Evolutionary conservation across 1,284 basidiomycete genomes (phyloP).

Genomic region (Apiotrichum sp.): DNA sequence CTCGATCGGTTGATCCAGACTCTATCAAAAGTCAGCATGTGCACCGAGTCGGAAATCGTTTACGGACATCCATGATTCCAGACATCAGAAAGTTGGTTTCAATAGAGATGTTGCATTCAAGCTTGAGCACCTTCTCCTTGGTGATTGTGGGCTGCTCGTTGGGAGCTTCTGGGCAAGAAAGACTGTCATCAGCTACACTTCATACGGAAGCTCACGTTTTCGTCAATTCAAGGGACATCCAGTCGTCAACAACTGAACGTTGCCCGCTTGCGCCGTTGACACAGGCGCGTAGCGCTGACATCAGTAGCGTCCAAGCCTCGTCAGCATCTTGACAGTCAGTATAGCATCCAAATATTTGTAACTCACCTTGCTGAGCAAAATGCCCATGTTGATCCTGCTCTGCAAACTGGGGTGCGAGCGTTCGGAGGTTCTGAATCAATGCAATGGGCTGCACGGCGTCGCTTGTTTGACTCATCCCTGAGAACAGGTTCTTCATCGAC

Average conservation of each 20-base stretch:
- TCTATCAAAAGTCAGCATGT: slow-evolving; percentile 48
- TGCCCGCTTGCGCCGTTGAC: slow-evolving; percentile 49
- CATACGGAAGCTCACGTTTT: slow-evolving; percentile 59
- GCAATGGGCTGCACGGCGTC: slow-evolving; percentile 68
- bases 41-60: not conserved
- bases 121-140: slow-evolving; percentile 72
- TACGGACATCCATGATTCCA: slow-evolving; percentile 74
- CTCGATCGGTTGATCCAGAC: slow-evolving; percentile 75
- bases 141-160: slow-evolving; percentile 65
- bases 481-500: slow-evolving; percentile 68
- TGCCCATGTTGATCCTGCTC: slow-evolving; percentile 59
- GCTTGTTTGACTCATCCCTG: slow-evolving; percentile 65
- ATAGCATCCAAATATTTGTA: not conserved
- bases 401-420: slow-evolving; percentile 84
- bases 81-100: slow-evolving; percentile 83
- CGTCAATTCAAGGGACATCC: slow-evolving; percentile 72
- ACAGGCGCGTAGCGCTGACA: slow-evolving; percentile 66
- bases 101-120: slow-evolving; percentile 85
- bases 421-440: slow-evolving; percentile 67
- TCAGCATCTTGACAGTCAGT: slow-evolving; percentile 66
- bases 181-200: slow-evolving; percentile 46
- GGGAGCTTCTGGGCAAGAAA: slow-evolving; percentile 71
- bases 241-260: slow-evolving; percentile 70
- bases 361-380: slow-evolving; percentile 80
- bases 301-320: slow-evolving; percentile 82